These are phyloP conservation scores for Cladophialophora psammophila DNA, from an alignment of 2,329 filamentous ascomycete species.

Conservation along the genomic window DNA sequence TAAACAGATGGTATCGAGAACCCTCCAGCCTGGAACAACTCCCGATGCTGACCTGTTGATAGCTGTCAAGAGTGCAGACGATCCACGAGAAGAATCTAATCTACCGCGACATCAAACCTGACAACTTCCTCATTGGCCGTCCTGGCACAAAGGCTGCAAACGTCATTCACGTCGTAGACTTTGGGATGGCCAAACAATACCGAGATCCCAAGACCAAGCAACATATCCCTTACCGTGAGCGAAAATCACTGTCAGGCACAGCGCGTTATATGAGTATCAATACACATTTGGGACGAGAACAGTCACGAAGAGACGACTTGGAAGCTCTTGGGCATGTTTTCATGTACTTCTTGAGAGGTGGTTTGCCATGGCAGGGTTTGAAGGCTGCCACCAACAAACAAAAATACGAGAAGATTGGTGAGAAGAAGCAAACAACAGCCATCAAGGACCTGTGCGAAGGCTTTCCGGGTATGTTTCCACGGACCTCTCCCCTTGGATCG, in stretches of 20 bases:
- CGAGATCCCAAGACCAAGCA: conserved; percentile 98
- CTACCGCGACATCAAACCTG: conserved; percentile 98
- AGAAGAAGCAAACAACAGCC: conserved; percentile 98
- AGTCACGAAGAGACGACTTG: conserved; percentile 93
- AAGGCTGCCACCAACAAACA: conserved; percentile 78
- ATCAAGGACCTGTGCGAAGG: conserved; percentile 97
- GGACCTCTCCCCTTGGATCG: neutral
- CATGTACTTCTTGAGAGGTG: conserved; percentile 72
- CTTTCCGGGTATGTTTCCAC: conserved; percentile 71
- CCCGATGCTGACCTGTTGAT: conserved; percentile 41
- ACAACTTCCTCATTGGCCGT: conserved; percentile 97
- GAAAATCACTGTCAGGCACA: conserved; percentile 95
- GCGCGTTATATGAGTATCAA: conserved; percentile 99
- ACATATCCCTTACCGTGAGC: conserved; percentile 95
- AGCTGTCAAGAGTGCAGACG: conserved; percentile 88
- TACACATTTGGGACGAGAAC: conserved; percentile 94
- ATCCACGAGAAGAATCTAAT: conserved; percentile 99
- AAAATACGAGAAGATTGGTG: conserved; percentile 99
- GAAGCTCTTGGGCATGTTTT: conserved; percentile 80
- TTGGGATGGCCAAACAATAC: conserved; percentile 99
- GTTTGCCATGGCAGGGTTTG: conserved; percentile 71
- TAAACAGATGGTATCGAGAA: conserved; percentile 83
- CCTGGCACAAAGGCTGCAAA: conserved; percentile 93
- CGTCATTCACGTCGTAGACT: conserved; percentile 98
- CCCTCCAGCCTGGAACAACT: neutral